Base-by-base conservation (phyloP, 1,284 basidiomycete genomes). In the Somion occarium region DNA sequence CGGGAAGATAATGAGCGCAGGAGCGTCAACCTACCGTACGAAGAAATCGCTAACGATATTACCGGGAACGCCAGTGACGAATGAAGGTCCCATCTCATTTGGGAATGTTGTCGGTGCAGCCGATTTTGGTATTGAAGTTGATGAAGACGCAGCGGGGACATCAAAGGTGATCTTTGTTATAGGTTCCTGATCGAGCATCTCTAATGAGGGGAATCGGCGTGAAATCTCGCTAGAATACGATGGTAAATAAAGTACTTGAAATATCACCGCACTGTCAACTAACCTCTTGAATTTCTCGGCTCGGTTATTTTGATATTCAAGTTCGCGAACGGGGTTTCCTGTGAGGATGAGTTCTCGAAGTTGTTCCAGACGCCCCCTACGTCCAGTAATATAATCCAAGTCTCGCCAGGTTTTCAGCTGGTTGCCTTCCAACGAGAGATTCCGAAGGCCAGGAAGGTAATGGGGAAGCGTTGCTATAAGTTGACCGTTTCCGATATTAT, bases 381-480 rank as follows among this genome's bases (percentile, higher is more conserved):
- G 73, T 41, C 78, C 72, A 5, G 82, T 77, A 49, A 89, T 75
- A 53, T 67, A 72, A 54, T 87, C 83, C 2, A 93, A 64, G 53
- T 91, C 88, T 59, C 75, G 81, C 74, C 83, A 84, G 1, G 71
- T 65, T n/a, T 72, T 70, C 13, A 93, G 66, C 38, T 75, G 74
- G 62, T 93, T 93, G 55, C 82, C 80, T 65, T 89, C 83, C 20
- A 95, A 69, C 0, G 93, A 95, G 4, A 95, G 74, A 61, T 94
- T 93, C 56, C 74, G 79, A n/a, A 92, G 71, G 18, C 76, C 72
- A 0, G 88, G 87, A 2, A 90, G 74, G 62, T 84, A 92, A 61
- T 82, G 79, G 19, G 78, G 70, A 22, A 91, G 69, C 22, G 77
- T 74, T 13, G 74, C 69, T 11, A 91, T 64, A 48, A 80, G 61